Percentiles rank a stretch among this genome's conserved stretches.
Evolutionary conservation across 1,139 yeast genomes (phyloP).

Genomic region (Meyerozyma sp.): DNA sequence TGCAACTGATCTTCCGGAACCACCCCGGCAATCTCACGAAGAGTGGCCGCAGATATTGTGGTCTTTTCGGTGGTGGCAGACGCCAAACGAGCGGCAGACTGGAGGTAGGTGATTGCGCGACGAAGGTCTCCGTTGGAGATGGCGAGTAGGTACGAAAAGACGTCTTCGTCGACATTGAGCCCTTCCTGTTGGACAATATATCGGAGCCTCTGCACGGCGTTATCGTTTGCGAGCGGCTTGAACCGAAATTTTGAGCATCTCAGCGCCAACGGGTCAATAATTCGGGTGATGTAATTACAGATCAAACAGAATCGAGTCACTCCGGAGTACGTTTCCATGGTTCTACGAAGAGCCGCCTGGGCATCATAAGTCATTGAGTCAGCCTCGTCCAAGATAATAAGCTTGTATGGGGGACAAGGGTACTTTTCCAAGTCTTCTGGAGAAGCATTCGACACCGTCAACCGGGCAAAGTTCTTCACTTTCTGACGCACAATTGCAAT

Average conservation of each 20-base stretch:
- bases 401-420: slow-evolving; percentile 94
- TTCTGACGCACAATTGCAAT: slow-evolving; percentile 90
- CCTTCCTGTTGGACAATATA: slow-evolving; percentile 50
- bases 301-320: slow-evolving; percentile 91
- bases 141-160: slow-evolving; percentile 33
- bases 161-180: slow-evolving; percentile 50
- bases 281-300: slow-evolving; percentile 93
- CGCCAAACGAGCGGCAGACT: slow-evolving; percentile 72
- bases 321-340: slow-evolving; percentile 91
- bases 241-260: slow-evolving; percentile 94
- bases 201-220: slow-evolving; percentile 63
- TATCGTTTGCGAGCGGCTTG: slow-evolving; percentile 63
- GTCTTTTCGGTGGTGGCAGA: slow-evolving; percentile 16
- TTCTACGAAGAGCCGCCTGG: slow-evolving; percentile 89
- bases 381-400: slow-evolving; percentile 86
- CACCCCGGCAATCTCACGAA: slow-evolving; percentile 81
- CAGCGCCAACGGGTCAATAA: slow-evolving; percentile 93
- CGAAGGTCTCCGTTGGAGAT: slow-evolving; percentile 88
- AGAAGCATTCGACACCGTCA: slow-evolving; percentile 78
- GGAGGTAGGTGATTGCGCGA: slow-evolving; percentile 85
- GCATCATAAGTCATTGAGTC: slow-evolving; percentile 99
- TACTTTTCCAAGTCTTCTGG: slow-evolving; percentile 61
- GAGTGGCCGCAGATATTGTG: slow-evolving; percentile 37
- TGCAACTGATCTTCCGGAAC: slow-evolving; percentile 55
- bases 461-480: slow-evolving; percentile 85